These are phyloP conservation scores for Elongisporangium anandrum DNA, from an alignment of 352 stramenopile species.

Conservation along the genomic window DNA sequence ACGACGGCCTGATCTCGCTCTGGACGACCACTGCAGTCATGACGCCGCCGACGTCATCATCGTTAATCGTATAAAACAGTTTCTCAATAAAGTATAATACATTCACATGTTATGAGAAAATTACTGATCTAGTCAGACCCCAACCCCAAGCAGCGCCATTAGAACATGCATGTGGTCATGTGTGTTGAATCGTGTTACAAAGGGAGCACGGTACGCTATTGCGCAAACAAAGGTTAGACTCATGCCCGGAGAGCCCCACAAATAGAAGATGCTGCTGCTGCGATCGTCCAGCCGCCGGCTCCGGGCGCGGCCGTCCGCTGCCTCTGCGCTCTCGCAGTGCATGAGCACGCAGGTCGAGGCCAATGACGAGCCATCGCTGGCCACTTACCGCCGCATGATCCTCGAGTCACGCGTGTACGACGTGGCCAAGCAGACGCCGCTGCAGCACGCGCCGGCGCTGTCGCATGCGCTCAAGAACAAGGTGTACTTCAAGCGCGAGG, in stretches of 20 bases:
- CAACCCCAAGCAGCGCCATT: neutral
- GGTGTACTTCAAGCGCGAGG: constrained; percentile 94
- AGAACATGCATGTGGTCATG: neutral
- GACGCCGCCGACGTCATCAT: constrained; percentile 6
- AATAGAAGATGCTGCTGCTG: neutral
- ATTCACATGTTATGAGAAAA: too few species aligned
- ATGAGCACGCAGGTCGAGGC: neutral
- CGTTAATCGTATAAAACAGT: neutral
- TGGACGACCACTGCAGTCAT: constrained; percentile 28
- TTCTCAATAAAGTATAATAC: too few species aligned
- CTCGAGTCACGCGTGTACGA: constrained; percentile 86
- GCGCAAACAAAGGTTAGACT: neutral
- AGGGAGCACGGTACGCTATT: neutral
- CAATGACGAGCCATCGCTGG: neutral
- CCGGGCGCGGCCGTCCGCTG: neutral
- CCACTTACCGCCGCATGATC: constrained; percentile 75
- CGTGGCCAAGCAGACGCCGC: constrained; percentile 76
- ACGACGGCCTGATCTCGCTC: constrained; percentile 40
- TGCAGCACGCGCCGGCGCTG: constrained; percentile 64
- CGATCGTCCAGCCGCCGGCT: neutral
- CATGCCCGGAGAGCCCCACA: neutral
- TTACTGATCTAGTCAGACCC: neutral
- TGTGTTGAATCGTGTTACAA: neutral
- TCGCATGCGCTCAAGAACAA: constrained; percentile 74
- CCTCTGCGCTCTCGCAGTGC: neutral